Conservation (phyloP, 2,329 filamentous ascomycete genomes). For the Colletotrichum godetiae region DNA sequence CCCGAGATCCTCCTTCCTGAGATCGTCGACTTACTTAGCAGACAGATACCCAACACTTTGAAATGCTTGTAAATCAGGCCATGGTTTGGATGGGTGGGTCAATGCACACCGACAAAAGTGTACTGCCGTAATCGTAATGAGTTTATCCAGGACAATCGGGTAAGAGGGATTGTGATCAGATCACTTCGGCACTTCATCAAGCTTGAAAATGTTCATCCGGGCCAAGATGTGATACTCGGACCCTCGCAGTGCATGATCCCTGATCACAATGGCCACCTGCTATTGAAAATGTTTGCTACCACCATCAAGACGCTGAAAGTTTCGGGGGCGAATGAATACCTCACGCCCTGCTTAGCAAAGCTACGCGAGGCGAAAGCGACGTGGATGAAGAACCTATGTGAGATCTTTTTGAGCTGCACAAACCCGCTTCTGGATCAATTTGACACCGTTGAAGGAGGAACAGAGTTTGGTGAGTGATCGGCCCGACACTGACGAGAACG, state of each 20-base stretch:
- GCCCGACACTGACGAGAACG: neutral
- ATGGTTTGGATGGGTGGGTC: too few relatives aligned
- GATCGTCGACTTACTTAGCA: too few relatives aligned
- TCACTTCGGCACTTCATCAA: too few relatives aligned
- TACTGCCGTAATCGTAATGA: too few relatives aligned
- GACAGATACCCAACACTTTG: too few relatives aligned
- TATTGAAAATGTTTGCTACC: neutral
- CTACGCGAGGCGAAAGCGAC: neutral
- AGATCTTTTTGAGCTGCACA: neutral
- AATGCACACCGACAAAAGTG: too few relatives aligned
- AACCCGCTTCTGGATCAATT: neutral
- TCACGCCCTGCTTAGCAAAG: neutral
- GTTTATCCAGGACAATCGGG: too few relatives aligned
- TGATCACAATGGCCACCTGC: neutral
- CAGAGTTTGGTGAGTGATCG: neutral
- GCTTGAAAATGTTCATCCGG: too few relatives aligned
- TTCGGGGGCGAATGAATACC: neutral
- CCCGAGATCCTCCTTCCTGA: too few relatives aligned
- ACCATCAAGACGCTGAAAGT: neutral
- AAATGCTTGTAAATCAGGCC: too few relatives aligned
- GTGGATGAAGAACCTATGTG: neutral
- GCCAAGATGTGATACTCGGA: too few relatives aligned
- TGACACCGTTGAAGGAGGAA: neutral
- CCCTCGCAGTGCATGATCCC: neutral
- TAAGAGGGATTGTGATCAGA: too few relatives aligned